These are phyloP conservation scores for Trichophyton schoenleinii DNA, from an alignment of 2,329 filamentous ascomycete genomes.

Conservation along the genomic window DNA sequence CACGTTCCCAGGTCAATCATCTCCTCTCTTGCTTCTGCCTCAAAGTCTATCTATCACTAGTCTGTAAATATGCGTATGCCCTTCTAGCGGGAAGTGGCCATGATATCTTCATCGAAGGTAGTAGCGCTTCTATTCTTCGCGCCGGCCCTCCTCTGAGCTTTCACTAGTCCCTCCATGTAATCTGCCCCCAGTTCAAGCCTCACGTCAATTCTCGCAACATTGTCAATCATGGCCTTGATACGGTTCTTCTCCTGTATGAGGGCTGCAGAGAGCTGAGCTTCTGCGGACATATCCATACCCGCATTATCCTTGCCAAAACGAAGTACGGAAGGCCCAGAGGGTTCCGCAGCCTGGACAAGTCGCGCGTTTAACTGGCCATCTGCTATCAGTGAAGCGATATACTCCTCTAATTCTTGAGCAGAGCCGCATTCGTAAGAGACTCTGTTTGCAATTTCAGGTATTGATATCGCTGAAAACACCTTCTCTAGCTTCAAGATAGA, in stretches of 20 bases:
- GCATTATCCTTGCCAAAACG: slow-evolving; percentile 38
- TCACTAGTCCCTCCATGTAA: slow-evolving; percentile 43
- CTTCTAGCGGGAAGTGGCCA: slow-evolving; percentile 18
- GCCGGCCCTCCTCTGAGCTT: slow-evolving; percentile 29
- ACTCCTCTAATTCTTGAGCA: slow-evolving; percentile 21
- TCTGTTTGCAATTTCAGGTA: slow-evolving; percentile 35
- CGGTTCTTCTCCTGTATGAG: slow-evolving; percentile 40
- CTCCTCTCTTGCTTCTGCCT: background rate
- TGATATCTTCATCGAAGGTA: slow-evolving; percentile 30
- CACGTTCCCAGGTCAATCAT: background rate
- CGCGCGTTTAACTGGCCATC: slow-evolving; percentile 40
- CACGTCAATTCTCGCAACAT: slow-evolving; percentile 43
- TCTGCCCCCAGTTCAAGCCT: slow-evolving; percentile 47
- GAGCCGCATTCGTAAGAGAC: slow-evolving; percentile 20
- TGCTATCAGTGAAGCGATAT: slow-evolving; percentile 36
- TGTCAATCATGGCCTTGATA: slow-evolving; percentile 39
- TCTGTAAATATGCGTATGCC: background rate
- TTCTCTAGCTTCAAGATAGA: slow-evolving; percentile 60
- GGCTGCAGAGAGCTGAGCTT: slow-evolving; percentile 5
- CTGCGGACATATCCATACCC: background rate
- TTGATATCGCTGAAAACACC: slow-evolving; percentile 54
- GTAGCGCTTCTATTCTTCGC: slow-evolving; percentile 8
- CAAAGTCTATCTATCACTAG: background rate
- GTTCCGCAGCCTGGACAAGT: slow-evolving; percentile 32
- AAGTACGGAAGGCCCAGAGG: slow-evolving; percentile 36